Conservation (phyloP, 1,284 basidiomycete genomes). For the Malassezia psittaci region DNA sequence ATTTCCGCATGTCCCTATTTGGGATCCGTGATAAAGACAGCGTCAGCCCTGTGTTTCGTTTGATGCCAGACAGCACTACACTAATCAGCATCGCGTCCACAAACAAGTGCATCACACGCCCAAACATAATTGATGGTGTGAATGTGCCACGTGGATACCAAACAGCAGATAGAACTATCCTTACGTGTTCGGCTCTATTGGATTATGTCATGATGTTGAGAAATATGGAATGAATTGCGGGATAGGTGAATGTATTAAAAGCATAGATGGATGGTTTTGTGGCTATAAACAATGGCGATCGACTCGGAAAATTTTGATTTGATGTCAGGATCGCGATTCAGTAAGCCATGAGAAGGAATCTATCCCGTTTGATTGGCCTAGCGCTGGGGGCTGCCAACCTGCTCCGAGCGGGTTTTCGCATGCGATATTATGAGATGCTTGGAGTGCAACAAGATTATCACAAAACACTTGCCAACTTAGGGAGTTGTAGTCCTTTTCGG, state of each 20-base stretch:
- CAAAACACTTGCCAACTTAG: background rate
- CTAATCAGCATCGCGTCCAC: conserved; percentile 43
- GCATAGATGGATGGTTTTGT: too few relatives aligned
- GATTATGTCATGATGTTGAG: background rate
- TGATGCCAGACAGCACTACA: conserved; percentile 41
- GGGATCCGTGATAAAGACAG: conserved; percentile 31
- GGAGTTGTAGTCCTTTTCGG: background rate
- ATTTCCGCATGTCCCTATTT: conserved; percentile 39
- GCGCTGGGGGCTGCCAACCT: too few relatives aligned
- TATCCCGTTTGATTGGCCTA: too few relatives aligned
- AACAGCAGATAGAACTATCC: background rate
- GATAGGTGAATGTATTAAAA: too few relatives aligned
- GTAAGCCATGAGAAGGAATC: too few relatives aligned
- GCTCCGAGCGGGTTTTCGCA: background rate
- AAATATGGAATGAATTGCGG: too few relatives aligned
- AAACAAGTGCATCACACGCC: conserved; percentile 37
- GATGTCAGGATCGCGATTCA: too few relatives aligned
- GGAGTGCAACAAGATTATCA: background rate
- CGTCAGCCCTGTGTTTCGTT: conserved; percentile 42
- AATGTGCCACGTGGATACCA: too few relatives aligned
- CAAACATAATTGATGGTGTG: conserved; percentile 29
- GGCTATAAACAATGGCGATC: too few relatives aligned
- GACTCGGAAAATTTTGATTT: too few relatives aligned
- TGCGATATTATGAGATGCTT: background rate
- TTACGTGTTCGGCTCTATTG: background rate